These are phyloP conservation scores for Boletus semigastroideus DNA, from an alignment of 1,284 basidiomycete species.

Conservation along the genomic window DNA sequence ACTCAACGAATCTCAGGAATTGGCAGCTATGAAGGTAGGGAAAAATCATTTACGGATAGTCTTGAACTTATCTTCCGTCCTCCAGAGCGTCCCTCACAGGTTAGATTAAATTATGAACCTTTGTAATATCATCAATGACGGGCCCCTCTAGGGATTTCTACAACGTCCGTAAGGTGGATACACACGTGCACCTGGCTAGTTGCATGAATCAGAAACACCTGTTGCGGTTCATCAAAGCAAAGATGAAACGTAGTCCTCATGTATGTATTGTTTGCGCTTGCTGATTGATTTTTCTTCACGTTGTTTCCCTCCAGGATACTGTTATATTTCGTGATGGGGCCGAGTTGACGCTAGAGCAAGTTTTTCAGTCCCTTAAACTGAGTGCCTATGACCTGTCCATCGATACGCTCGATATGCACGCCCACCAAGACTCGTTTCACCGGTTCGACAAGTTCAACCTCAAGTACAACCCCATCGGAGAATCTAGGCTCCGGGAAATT, in stretches of 20 bases:
- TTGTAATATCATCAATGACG: slow-evolving; percentile 11
- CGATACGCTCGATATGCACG: slow-evolving; percentile 99
- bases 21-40: slow-evolving; percentile 93
- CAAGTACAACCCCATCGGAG: slow-evolving; percentile 94
- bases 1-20: slow-evolving; percentile 92
- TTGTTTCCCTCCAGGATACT: slow-evolving; percentile 63
- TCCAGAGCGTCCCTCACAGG: slow-evolving; percentile 55
- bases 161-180: slow-evolving; percentile 97
- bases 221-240: slow-evolving; percentile 98
- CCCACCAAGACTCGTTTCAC: slow-evolving; percentile 96
- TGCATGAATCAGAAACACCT: slow-evolving; percentile 99
- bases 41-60: background rate
- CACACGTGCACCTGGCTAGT: slow-evolving; percentile 97
- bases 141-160: slow-evolving; percentile 83
- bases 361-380: slow-evolving; percentile 93
- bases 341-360: slow-evolving; percentile 87
- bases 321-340: slow-evolving; percentile 95
- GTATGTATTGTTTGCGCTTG: slow-evolving; percentile 38
- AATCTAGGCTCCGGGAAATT: slow-evolving; percentile 93
- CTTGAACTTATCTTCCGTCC: slow-evolving; percentile 18
- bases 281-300: background rate
- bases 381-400: slow-evolving; percentile 98
- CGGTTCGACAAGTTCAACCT: slow-evolving; percentile 96
- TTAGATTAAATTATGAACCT: slow-evolving; percentile 12
- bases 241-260: slow-evolving; percentile 84